Percentiles rank a stretch among this genome's conserved stretches.
These are phyloP conservation scores for Chrysochromulina parva DNA, from an alignment of 78 protist species.

Conservation along the genomic window DNA sequence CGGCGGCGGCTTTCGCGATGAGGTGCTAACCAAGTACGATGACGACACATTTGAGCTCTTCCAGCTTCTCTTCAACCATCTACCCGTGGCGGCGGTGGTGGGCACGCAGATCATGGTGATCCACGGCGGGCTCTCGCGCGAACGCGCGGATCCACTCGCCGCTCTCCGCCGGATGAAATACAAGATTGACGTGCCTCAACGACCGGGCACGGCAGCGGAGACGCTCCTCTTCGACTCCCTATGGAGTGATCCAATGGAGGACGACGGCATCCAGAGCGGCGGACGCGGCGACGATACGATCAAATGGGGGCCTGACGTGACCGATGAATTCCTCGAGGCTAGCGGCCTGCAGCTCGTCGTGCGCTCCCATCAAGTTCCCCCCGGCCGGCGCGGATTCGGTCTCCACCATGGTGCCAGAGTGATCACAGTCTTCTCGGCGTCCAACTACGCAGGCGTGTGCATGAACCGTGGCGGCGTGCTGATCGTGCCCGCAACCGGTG, in stretches of 20 bases:
- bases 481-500: not conserved
- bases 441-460: constrained; percentile 32
- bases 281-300: constrained; percentile 31
- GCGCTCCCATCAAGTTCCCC: constrained; percentile 7
- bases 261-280: not conserved
- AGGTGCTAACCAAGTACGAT: constrained; percentile 48
- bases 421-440: constrained; percentile 21
- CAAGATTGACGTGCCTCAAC: not conserved
- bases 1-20: constrained; percentile 57
- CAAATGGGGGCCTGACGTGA: constrained; percentile 31
- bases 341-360: not conserved
- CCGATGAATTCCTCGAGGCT: not conserved
- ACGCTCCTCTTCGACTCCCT: constrained; percentile 15
- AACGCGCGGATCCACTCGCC: not conserved
- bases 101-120: constrained; percentile 19
- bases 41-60: constrained; percentile 3
- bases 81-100: constrained; percentile 50
- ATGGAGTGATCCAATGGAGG: constrained; percentile 24
- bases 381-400: not conserved
- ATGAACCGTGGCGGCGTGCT: constrained; percentile 13
- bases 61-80: constrained; percentile 5
- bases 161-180: not conserved
- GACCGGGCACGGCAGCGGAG: not conserved
- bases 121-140: constrained; percentile 24
- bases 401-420: constrained; percentile 1